These are phyloP conservation scores for Baeospora myosura DNA, from an alignment of 1,284 basidiomycete species.

Conservation along the genomic window DNA sequence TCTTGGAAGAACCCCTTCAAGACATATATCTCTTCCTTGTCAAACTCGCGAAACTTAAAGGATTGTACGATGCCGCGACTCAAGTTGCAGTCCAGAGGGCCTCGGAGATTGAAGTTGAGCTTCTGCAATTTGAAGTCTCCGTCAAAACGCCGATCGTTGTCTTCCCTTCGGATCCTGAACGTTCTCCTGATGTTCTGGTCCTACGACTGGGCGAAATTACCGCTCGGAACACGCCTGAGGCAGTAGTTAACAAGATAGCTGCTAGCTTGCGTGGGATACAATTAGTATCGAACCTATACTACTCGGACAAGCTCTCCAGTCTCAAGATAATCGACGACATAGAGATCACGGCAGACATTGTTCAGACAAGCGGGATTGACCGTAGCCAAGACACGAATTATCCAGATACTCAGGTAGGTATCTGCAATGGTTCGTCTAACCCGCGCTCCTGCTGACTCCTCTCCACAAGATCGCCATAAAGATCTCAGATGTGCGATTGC, in stretches of 20 bases:
- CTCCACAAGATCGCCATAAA: conserved; percentile 54
- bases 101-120: conserved; percentile 78
- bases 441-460: not conserved
- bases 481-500: conserved; percentile 87
- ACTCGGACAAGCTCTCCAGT: conserved; percentile 39
- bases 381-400: conserved; percentile 38
- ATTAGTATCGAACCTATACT: conserved; percentile 64
- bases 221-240: conserved; percentile 75
- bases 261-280: conserved; percentile 86
- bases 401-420: conserved; percentile 66
- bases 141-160: conserved; percentile 92
- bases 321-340: conserved; percentile 95
- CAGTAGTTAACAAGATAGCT: conserved; percentile 53
- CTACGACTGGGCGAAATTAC: conserved; percentile 87
- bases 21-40: conserved; percentile 81
- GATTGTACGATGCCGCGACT: conserved; percentile 92
- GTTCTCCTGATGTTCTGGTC: conserved; percentile 65
- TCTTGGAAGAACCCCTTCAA: conserved; percentile 82
- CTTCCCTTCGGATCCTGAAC: conserved; percentile 69
- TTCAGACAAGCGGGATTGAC: conserved; percentile 54
- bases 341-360: conserved; percentile 65
- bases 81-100: conserved; percentile 89
- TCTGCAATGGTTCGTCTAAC: not conserved
- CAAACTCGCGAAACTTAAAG: conserved; percentile 88
- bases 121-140: conserved; percentile 88